phyloP scores from a whole-genome alignment of 2,329 filamentous ascomycete species.

The Dothistroma pini region DNA sequence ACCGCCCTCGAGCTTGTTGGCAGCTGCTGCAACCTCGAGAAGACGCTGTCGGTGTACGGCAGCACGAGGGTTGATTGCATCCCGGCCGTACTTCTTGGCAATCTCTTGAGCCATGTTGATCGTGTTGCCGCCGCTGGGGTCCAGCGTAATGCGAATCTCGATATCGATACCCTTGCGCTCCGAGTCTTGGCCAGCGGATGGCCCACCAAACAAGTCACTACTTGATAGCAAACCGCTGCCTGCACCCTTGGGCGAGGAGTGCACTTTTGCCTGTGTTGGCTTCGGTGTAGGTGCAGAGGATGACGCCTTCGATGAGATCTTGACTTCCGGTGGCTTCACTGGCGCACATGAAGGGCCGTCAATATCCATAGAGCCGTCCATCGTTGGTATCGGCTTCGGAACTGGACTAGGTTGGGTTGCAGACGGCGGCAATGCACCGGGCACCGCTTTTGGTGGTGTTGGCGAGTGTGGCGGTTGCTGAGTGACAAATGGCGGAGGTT shows the following conservation, averaged over 20 bases:
- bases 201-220: slow-evolving; percentile 57
- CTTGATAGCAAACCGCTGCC: slow-evolving; percentile 63
- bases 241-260: slow-evolving; percentile 40
- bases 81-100: slow-evolving; percentile 90
- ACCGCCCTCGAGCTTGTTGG: slow-evolving; percentile 77
- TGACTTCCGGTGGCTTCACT: slow-evolving; percentile 16
- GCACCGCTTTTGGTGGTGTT: slow-evolving; percentile 19
- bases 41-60: slow-evolving; percentile 86
- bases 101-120: slow-evolving; percentile 94
- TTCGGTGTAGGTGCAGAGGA: slow-evolving; percentile 29
- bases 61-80: slow-evolving; percentile 84
- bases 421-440: slow-evolving; percentile 1
- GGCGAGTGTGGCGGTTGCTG: slow-evolving; percentile 19
- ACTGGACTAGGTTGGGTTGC: slow-evolving; percentile 13
- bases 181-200: slow-evolving; percentile 42
- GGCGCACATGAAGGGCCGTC: slow-evolving; percentile 22
- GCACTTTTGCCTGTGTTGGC: slow-evolving; percentile 40
- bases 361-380: slow-evolving; percentile 34
- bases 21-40: slow-evolving; percentile 80
- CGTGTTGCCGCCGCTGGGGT: slow-evolving; percentile 80
- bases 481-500: slow-evolving; percentile 18
- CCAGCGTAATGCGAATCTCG: slow-evolving; percentile 74
- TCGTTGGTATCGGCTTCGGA: slow-evolving; percentile 11
- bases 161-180: slow-evolving; percentile 65
- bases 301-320: slow-evolving; percentile 28